These are phyloP conservation scores for Penium margaritaceum DNA, from an alignment of 139 green algal genomes.

Conservation along the genomic window DNA sequence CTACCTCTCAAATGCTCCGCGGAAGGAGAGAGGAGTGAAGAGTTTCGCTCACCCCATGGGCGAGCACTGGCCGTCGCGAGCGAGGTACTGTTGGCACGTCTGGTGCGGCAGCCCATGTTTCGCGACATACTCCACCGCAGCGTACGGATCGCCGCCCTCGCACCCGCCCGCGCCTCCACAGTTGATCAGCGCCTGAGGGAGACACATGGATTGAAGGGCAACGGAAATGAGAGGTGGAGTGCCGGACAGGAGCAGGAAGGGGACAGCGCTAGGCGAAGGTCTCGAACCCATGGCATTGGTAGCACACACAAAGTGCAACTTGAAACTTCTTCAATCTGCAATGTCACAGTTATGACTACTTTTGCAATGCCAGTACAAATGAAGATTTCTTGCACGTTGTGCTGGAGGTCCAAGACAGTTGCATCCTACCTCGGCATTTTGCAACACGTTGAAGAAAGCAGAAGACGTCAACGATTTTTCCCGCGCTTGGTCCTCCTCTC, in stretches of 20 bases:
- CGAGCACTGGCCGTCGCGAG: slow-evolving; percentile 48
- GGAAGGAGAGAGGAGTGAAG: not conserved
- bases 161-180: slow-evolving; percentile 43
- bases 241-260: not conserved
- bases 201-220: not conserved
- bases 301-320: not conserved
- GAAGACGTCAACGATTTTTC: too few relatives aligned
- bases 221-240: not conserved
- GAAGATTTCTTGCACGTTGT: too few relatives aligned
- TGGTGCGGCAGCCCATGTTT: slow-evolving; percentile 52
- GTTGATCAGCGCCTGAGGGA: slow-evolving; percentile 46
- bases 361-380: too few relatives aligned
- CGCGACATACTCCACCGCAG: slow-evolving; percentile 48
- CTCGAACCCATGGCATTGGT: not conserved
- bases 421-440: too few relatives aligned
- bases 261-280: not conserved
- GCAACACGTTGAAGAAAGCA: too few relatives aligned
- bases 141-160: slow-evolving; percentile 47
- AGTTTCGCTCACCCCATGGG: slow-evolving; percentile 15
- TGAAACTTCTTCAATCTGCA: too few relatives aligned
- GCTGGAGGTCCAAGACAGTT: too few relatives aligned
- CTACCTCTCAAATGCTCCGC: not conserved
- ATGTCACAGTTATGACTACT: too few relatives aligned
- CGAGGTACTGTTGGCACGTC: slow-evolving; percentile 60
- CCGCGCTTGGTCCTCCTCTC: too few relatives aligned